These are phyloP conservation scores for Cystoisospora suis DNA, from an alignment of 169 alveolate species.

Conservation along the genomic window DNA sequence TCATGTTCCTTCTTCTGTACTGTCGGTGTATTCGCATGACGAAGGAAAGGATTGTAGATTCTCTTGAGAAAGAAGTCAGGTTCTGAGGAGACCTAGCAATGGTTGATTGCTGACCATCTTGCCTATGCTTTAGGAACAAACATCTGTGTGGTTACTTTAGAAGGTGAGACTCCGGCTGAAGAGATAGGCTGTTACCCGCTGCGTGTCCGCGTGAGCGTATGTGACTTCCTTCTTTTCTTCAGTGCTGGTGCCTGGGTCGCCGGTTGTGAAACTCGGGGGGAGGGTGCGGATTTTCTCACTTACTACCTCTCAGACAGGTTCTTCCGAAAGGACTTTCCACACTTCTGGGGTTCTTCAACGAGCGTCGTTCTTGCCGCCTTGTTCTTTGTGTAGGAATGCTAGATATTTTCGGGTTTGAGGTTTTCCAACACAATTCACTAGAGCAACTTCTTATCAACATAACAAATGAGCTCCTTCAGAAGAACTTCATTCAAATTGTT, in stretches of 20 bases:
- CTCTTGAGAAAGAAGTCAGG: too few species aligned
- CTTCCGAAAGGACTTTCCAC: background rate
- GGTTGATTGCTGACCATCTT: too few species aligned
- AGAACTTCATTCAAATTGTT: slow-evolving; percentile 91
- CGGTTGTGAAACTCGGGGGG: background rate
- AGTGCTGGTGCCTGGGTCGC: background rate
- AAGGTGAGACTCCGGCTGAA: too few species aligned
- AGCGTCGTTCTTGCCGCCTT: background rate
- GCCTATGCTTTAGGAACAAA: too few species aligned
- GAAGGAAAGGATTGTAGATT: too few species aligned
- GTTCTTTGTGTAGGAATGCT: slow-evolving; percentile 78
- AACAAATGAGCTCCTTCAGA: slow-evolving; percentile 96
- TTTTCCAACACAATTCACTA: slow-evolving; percentile 92
- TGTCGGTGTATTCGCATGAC: too few species aligned
- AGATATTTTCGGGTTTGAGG: slow-evolving; percentile 98
- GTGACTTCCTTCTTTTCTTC: background rate
- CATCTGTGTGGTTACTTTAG: too few species aligned
- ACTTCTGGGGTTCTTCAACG: background rate
- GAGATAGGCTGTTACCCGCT: too few species aligned
- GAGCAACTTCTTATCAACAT: slow-evolving; percentile 97
- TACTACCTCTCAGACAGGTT: background rate
- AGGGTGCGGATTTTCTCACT: background rate
- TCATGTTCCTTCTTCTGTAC: too few species aligned
- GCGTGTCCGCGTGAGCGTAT: too few species aligned
- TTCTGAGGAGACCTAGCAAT: too few species aligned